phyloP scores from a whole-genome alignment of 306 rosid species.

The Myrica gale region DNA sequence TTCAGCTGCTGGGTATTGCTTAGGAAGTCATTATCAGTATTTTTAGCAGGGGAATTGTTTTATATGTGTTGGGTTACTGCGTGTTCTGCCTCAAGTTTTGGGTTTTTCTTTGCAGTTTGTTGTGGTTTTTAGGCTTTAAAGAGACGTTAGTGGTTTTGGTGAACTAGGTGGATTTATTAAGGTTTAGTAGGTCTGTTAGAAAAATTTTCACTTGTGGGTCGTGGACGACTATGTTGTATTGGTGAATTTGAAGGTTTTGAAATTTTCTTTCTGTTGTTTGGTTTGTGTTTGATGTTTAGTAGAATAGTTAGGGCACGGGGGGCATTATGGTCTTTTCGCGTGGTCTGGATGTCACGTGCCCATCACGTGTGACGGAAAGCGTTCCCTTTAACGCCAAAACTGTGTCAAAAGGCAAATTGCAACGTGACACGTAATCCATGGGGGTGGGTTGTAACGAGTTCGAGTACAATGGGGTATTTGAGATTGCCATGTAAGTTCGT shows the following conservation, averaged over 20 bases:
- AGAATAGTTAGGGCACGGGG: too few species aligned
- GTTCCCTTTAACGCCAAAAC: too few species aligned
- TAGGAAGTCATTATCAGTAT: slow-evolving; percentile 20
- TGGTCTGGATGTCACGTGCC: too few species aligned
- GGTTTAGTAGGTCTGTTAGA: slow-evolving; percentile 20
- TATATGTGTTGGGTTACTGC: slow-evolving; percentile 28
- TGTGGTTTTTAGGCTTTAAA: slow-evolving; percentile 27
- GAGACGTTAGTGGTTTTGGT: slow-evolving; percentile 37
- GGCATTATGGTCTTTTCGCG: too few species aligned
- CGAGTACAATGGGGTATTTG: too few species aligned
- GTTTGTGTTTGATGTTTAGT: not conserved
- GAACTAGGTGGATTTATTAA: slow-evolving; percentile 17
- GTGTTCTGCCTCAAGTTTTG: slow-evolving; percentile 16
- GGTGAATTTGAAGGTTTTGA: not conserved
- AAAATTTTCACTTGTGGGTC: slow-evolving; percentile 20
- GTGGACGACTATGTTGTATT: slow-evolving; percentile 19
- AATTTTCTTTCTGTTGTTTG: not conserved
- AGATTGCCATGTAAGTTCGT: too few species aligned
- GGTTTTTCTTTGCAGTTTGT: slow-evolving; percentile 19
- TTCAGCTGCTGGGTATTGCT: slow-evolving; percentile 55
- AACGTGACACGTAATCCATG: too few species aligned
- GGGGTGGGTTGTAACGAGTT: too few species aligned
- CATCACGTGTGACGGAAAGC: too few species aligned
- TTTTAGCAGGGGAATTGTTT: slow-evolving; percentile 25
- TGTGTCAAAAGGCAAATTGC: too few species aligned